Evolutionary conservation across 805 yeast genomes (phyloP).

Genomic region (Metschnikowia noctiluminum): DNA sequence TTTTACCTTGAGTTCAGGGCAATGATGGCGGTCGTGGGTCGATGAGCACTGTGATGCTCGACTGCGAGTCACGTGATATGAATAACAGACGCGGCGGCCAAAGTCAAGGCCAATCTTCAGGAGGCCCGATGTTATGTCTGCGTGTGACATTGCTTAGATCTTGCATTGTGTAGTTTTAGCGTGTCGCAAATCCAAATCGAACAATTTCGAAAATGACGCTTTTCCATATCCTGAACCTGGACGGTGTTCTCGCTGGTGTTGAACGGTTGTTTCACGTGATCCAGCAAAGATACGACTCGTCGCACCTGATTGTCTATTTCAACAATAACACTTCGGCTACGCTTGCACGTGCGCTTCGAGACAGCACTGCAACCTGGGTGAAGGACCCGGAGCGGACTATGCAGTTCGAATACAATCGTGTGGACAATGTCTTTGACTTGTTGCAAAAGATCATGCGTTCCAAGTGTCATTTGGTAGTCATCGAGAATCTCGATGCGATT

Average conservation of each 20-base stretch:
- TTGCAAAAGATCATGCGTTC: background rate
- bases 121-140: no score
- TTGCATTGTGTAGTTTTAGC: no score
- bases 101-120: no score
- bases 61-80: no score
- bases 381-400: conserved; percentile 6
- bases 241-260: conserved; percentile 5
- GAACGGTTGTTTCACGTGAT: conserved; percentile 9
- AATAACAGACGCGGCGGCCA: no score
- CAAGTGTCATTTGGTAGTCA: conserved; percentile 10
- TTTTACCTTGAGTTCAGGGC: no score
- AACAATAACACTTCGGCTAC: conserved; percentile 14
- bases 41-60: no score
- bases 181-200: no score
- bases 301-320: conserved; percentile 12
- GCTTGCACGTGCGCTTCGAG: conserved; percentile 14
- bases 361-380: conserved; percentile 9
- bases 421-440: conserved; percentile 10
- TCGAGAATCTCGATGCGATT: conserved; percentile 17
- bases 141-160: no score
- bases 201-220: background rate
- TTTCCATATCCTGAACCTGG: conserved; percentile 4
- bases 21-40: no score
- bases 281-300: background rate
- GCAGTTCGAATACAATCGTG: conserved; percentile 17